These are phyloP conservation scores for Lithospermum erythrorhizon DNA, from an alignment of 257 asterid species.

Conservation along the genomic window DNA sequence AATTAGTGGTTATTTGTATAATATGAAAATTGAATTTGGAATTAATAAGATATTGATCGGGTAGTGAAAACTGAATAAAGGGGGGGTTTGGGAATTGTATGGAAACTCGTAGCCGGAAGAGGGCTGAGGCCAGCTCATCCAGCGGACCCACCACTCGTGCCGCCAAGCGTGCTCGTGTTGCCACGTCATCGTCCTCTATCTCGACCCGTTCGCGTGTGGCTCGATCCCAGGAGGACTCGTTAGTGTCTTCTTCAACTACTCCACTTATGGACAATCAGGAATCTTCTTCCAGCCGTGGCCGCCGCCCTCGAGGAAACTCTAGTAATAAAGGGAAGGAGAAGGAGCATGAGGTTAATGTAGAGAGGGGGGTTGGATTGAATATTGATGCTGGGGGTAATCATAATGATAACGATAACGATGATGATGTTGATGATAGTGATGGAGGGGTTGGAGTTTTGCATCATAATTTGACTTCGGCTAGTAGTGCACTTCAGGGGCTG, in stretches of 20 bases:
- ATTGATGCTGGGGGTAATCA: slow-evolving; percentile 58
- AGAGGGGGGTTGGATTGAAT: slow-evolving; percentile 61
- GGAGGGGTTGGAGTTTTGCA: slow-evolving; percentile 82
- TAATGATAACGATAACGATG: slow-evolving; percentile 61
- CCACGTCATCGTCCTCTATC: slow-evolving; percentile 29
- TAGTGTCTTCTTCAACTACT: slow-evolving; percentile 18
- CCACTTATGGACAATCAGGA: slow-evolving; percentile 66
- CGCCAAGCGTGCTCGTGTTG: slow-evolving; percentile 65
- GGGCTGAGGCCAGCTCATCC: slow-evolving; percentile 84
- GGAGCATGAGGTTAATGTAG: slow-evolving; percentile 61
- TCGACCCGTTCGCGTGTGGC: slow-evolving; percentile 56
- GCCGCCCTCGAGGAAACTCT: slow-evolving; percentile 77
- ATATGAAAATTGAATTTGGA: slow-evolving; percentile 15
- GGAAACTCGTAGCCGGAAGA: slow-evolving; percentile 99
- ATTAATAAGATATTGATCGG: slow-evolving; percentile 55
- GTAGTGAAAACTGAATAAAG: slow-evolving; percentile 43
- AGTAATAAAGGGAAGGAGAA: slow-evolving; percentile 86
- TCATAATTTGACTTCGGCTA: slow-evolving; percentile 82
- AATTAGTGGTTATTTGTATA: too few species aligned
- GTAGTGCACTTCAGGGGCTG: slow-evolving; percentile 92
- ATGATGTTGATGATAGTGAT: slow-evolving; percentile 71
- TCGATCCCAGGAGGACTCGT: slow-evolving; percentile 32
- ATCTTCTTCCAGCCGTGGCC: slow-evolving; percentile 73
- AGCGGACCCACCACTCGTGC: slow-evolving; percentile 75
- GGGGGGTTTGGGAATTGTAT: slow-evolving; percentile 72